Evolutionary conservation across 2,329 filamentous ascomycete genomes (phyloP).

Genomic region (Aspergillus tanneri): DNA sequence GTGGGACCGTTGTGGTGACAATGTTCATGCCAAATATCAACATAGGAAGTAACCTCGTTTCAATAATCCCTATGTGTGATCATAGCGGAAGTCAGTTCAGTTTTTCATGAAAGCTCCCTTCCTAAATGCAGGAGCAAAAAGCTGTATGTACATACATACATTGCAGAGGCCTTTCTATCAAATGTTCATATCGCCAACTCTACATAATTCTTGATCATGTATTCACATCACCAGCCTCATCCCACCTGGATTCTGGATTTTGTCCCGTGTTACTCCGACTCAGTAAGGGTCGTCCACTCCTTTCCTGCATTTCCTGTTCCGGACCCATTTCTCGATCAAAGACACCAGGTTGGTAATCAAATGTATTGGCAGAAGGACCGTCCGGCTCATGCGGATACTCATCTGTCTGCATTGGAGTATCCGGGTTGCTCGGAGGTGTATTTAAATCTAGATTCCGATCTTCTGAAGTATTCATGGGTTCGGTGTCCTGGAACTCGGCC

Average conservation of each 20-base stretch:
- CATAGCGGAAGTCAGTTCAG: no score
- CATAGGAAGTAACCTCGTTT: no score
- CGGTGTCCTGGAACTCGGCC: conserved; percentile 33
- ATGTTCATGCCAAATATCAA: no score
- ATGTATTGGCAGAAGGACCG: conserved; percentile 34
- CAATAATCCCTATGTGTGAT: no score
- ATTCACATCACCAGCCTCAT: not conserved
- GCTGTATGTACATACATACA: not conserved
- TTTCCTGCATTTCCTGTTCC: conserved; percentile 44
- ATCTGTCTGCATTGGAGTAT: not conserved
- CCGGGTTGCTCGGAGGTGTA: not conserved
- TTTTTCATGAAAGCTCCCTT: no score
- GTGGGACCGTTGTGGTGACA: not conserved
- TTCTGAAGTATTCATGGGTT: conserved; percentile 12
- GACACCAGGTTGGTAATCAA: conserved; percentile 39
- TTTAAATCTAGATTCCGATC: not conserved
- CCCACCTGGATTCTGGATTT: not conserved
- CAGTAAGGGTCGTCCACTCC: conserved; percentile 25
- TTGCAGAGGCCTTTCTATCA: not conserved
- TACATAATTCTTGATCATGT: not conserved
- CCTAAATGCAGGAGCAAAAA: no score
- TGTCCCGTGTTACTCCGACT: conserved; percentile 16
- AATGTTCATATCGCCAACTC: not conserved
- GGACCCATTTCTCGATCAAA: conserved; percentile 34
- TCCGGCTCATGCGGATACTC: not conserved